Percentiles rank a stretch among this genome's conserved stretches.
These are phyloP conservation scores for Geotrichum reessii DNA, from an alignment of 1,139 yeast genomes.

Conservation along the genomic window DNA sequence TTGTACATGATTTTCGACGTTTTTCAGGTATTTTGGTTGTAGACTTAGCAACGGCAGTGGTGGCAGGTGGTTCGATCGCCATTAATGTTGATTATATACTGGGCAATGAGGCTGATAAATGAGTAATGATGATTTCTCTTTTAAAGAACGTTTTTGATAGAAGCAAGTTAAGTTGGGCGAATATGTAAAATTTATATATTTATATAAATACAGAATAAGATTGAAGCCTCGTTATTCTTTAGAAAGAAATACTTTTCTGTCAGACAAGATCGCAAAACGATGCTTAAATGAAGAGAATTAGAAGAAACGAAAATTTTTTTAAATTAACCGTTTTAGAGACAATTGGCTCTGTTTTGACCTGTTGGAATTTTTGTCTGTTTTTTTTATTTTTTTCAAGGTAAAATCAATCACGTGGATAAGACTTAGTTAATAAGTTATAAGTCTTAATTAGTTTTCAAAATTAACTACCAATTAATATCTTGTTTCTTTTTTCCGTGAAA, in stretches of 20 bases:
- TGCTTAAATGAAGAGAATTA: background rate
- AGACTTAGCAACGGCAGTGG: background rate
- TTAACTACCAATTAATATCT: too few species aligned
- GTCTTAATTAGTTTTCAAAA: background rate
- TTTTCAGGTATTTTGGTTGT: background rate
- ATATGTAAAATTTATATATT: background rate
- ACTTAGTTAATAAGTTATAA: too few species aligned
- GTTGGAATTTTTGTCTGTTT: background rate
- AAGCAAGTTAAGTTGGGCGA: background rate
- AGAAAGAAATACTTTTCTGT: background rate
- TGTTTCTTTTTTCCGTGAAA: too few species aligned
- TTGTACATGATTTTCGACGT: conserved; percentile 6
- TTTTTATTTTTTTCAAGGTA: background rate
- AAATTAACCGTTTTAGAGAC: background rate
- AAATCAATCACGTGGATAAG: too few species aligned
- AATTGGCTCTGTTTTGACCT: background rate
- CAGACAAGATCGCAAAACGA: background rate
- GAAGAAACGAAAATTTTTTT: background rate
- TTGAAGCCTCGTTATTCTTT: background rate
- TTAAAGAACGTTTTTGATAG: background rate
- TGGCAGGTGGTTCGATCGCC: background rate
- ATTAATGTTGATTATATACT: background rate
- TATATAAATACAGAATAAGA: background rate
- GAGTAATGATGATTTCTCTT: background rate
- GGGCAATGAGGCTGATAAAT: background rate